Evolutionary conservation across 345 rosid species (phyloP), one percentile per base, ranked within the genome.

Genomic region (Populus alba): DNA sequence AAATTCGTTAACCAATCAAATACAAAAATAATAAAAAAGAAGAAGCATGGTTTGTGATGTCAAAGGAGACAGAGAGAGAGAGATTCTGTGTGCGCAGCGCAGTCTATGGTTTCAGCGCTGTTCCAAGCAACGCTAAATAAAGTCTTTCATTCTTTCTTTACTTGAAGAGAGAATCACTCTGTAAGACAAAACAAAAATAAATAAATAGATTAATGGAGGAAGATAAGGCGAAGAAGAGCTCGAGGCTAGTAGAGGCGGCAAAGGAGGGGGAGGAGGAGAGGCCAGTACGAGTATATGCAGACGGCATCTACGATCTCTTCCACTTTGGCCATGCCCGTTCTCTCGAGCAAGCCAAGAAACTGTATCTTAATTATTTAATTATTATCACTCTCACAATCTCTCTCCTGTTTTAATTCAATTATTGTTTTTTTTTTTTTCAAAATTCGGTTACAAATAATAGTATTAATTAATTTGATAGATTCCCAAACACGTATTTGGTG

Each of bases 401-500:
- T 45, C 23, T 71, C 16, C 17, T 0, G 20, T n/a, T 47, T 49
- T 16, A 45, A n/a, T 8, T 47, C 8, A 41, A 25, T 25, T 12
- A 6, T 1, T n/a, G 23, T 8, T 5, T 39, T 55, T 4, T 15
- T 57, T 69, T 29, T 45, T 23, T 55, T 35, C 55, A 0, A 4
- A 22, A 8, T 17, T 18, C 4, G 9, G 9, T 6, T 53, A 20
- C 20, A 53, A 53, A 20, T 53, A 18, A 18, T 20, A 20, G 23
- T 53, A 53, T 7, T 20, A 53, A 53, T 17, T 7, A 18, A 53
- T 7, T 53, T 51, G n/a, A 45, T 74, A 91, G 95, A 87, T 88
- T 91, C 78, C 95, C 91, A 38, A 89, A 91, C 66, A 86, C 92
- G 20, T 85, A 82, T 75, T 82, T 89, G 74, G 81, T 91, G 57